Evolutionary conservation across 305 asterid genomes (phyloP).

Genomic region (Solanum chacoense): DNA sequence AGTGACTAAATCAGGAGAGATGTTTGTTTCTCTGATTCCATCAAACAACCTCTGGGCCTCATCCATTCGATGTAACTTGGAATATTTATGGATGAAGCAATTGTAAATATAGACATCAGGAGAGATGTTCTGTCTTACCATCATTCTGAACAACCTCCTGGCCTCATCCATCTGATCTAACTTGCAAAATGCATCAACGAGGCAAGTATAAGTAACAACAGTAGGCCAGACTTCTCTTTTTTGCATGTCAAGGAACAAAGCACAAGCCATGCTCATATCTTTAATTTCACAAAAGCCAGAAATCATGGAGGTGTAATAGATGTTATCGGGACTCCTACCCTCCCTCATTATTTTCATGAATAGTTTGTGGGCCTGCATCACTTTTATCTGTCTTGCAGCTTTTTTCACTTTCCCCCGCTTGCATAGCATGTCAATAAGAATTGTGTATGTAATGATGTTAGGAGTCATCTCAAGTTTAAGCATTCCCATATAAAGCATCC

Average conservation of each 20-base stretch:
- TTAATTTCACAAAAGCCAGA: constrained; percentile 37
- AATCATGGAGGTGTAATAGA: constrained; percentile 42
- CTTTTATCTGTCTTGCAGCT: constrained; percentile 7
- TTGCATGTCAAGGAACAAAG: constrained; percentile 34
- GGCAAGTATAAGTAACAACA: constrained; percentile 50
- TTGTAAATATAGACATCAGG: constrained; percentile 32
- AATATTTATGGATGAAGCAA: constrained; percentile 35
- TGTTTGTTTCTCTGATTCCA: constrained; percentile 7
- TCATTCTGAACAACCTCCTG: constrained; percentile 20
- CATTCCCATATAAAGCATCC: constrained; percentile 34
- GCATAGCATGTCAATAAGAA: constrained; percentile 31
- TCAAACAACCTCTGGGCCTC: constrained; percentile 15
- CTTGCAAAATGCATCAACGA: constrained; percentile 39
- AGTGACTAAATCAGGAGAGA: constrained; percentile 13
- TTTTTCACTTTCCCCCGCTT: constrained; percentile 18
- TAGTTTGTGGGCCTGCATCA: constrained; percentile 29
- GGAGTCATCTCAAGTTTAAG: constrained; percentile 35
- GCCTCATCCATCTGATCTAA: constrained; percentile 24
- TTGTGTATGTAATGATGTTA: constrained; percentile 30
- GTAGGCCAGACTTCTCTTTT: constrained; percentile 28
- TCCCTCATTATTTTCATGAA: constrained; percentile 27
- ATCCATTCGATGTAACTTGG: constrained; percentile 20
- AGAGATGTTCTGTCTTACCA: constrained; percentile 20
- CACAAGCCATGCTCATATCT: constrained; percentile 33
- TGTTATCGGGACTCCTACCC: constrained; percentile 26